Base-by-base conservation (phyloP, 768 basidiomycete genomes). In the Plicaturopsis crispa region DNA sequence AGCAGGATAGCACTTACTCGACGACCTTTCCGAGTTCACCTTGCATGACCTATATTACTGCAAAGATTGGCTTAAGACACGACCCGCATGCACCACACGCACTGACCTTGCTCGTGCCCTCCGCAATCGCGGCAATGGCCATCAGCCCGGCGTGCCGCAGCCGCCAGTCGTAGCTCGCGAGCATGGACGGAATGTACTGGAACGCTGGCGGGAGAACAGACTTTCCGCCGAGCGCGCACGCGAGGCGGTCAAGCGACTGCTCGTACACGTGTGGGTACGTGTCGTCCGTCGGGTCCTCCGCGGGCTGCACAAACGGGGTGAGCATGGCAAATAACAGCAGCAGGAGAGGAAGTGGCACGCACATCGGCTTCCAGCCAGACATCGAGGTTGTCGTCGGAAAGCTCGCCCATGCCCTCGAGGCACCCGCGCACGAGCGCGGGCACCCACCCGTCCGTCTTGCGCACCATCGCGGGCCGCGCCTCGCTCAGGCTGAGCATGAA, bases 401-500 rank as follows among this genome's bases (percentile, higher is more conserved):
- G 64, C 56, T 85, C 84, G 13, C 81, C 77, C 78, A 90, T 84
- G 3, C 84, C 85, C 54, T 89, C 85, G 26, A 89, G 53, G 58
- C 84, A 88, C 6, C 82, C 82, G 2, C 83, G 65, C 1, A 90
- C 81, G 26, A 87, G 60, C 12, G 77, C 68, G 6, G 66, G 68
- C 1, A 78, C 75, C 86, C 86, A 90, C 0, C 80, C 84, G 17
- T 72, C 67, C 0, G 78, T 73, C 28, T 75, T 69, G 46, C 70
- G 67, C 5, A 82, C 84, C 75, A 88, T 81, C 4, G 61, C 60
- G 0, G 86, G 79, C 24, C 71, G 67, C 3, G 84, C 74, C 57
- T 93, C 89, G 20, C 73, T 77, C n/a, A 94, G 57, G 10, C 74
- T 77, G 38, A 92, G 67, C 75, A 93, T 81, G 37, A 93, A 76